These are phyloP conservation scores for Catharanthus roseus DNA, from an alignment of 257 asterid species.

Conservation along the genomic window DNA sequence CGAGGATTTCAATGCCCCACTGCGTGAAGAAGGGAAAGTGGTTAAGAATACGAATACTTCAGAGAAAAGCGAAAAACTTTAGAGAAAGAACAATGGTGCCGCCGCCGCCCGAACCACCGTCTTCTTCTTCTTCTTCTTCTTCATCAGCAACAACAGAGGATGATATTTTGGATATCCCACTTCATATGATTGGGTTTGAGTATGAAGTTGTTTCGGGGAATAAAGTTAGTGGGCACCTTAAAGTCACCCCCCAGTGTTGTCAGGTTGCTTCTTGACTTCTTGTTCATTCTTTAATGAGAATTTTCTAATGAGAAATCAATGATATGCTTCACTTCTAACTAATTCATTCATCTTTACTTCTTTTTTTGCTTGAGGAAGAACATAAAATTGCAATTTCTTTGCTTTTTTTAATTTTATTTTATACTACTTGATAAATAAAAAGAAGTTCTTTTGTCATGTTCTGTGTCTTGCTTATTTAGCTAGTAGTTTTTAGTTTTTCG, in stretches of 20 bases:
- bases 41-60: not conserved
- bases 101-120: not conserved
- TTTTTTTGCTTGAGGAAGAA: not conserved
- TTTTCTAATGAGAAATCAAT: not conserved
- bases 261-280: not conserved
- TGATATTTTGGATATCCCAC: conserved; percentile 5
- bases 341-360: no score
- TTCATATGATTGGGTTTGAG: conserved; percentile 4
- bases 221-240: conserved; percentile 8
- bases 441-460: not conserved
- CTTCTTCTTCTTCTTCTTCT: not conserved
- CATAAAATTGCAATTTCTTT: not conserved
- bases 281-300: not conserved
- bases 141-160: not conserved
- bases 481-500: not conserved
- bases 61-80: no score
- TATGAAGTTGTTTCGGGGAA: not conserved
- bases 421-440: not conserved
- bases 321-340: no score
- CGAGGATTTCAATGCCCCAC: not conserved
- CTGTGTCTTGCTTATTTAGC: not conserved
- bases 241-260: not conserved
- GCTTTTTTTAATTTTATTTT: not conserved
- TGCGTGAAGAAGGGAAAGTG: not conserved
- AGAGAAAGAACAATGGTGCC: not conserved